A percentile compares a stretch with the other conserved stretches of the same genome.
Evolutionary conservation across 1,284 basidiomycete genomes (phyloP).

Genomic region (Coniferiporia sulphurascens): DNA sequence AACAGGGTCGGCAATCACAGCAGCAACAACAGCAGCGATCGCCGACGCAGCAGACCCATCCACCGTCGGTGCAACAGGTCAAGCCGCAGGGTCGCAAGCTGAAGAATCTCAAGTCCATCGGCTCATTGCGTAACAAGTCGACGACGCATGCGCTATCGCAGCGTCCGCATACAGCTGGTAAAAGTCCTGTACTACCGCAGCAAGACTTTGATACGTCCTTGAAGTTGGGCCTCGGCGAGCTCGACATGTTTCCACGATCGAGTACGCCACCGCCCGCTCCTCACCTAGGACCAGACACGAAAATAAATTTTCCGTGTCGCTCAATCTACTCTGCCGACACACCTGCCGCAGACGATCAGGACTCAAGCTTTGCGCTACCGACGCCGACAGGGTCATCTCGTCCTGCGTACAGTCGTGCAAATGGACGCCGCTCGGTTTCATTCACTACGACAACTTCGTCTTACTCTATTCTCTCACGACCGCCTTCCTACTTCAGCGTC

Average conservation of each 20-base stretch:
- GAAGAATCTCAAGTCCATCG: conserved; percentile 73
- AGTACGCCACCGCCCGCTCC: not conserved
- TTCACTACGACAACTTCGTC: conserved; percentile 38
- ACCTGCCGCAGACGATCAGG: not conserved
- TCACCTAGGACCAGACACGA: not conserved
- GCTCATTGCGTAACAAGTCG: conserved; percentile 60
- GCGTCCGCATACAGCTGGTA: conserved; percentile 5
- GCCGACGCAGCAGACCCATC: conserved; percentile 26
- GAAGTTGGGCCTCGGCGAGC: conserved; percentile 1
- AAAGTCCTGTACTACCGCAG: conserved; percentile 44
- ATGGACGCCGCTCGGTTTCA: conserved; percentile 62
- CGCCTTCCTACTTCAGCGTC: conserved; percentile 12
- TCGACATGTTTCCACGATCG: not conserved
- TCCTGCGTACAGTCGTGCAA: conserved; percentile 30
- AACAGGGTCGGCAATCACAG: not conserved
- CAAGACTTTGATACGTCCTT: conserved; percentile 23
- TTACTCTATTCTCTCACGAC: conserved; percentile 8
- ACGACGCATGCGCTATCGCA: conserved; percentile 23
- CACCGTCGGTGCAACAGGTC: conserved; percentile 35
- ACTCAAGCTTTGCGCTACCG: not conserved
- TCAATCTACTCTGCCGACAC: conserved; percentile 10
- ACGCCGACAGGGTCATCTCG: conserved; percentile 1
- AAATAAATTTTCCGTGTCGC: not conserved
- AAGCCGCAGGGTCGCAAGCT: conserved; percentile 46
- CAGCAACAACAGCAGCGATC: too few relatives aligned